Conservation (phyloP, 805 yeast genomes). For the Candida golubevii region DNA sequence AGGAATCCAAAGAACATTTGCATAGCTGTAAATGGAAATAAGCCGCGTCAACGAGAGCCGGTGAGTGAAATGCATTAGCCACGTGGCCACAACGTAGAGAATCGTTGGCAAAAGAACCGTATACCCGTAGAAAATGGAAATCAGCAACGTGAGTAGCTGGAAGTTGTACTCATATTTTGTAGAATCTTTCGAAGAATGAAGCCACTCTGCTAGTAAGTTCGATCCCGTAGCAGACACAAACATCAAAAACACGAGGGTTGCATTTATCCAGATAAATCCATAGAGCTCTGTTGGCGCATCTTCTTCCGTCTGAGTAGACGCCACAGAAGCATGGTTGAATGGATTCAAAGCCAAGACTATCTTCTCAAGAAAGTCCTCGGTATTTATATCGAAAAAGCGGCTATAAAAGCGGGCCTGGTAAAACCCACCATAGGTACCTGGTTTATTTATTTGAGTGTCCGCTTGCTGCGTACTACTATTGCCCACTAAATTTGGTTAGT, state of each 20-base stretch:
- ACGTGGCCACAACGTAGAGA: conserved; percentile 50
- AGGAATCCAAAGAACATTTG: conserved; percentile 83
- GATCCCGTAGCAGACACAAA: conserved; percentile 74
- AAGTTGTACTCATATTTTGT: conserved; percentile 56
- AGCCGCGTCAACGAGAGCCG: conserved; percentile 53
- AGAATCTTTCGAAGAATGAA: conserved; percentile 35
- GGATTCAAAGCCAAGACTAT: conserved; percentile 59
- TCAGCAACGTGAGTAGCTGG: conserved; percentile 60
- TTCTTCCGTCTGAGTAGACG: conserved; percentile 19
- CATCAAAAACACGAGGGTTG: conserved; percentile 68
- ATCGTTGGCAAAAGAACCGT: conserved; percentile 59
- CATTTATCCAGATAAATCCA: conserved; percentile 89
- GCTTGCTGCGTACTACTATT: not conserved
- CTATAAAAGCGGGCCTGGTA: conserved; percentile 58
- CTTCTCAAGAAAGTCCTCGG: conserved; percentile 54
- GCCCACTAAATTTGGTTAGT: not conserved
- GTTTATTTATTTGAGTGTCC: not conserved
- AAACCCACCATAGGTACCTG: conserved; percentile 13
- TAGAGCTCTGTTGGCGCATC: conserved; percentile 56
- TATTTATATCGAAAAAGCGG: conserved; percentile 65
- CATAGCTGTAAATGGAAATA: conserved; percentile 78
- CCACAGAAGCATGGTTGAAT: conserved; percentile 23
- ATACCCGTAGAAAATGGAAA: conserved; percentile 72
- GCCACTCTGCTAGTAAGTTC: conserved; percentile 54
- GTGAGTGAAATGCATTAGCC: conserved; percentile 48